A percentile compares a stretch with the other conserved stretches of the same genome.
phyloP scores from a whole-genome alignment of 257 asterid species.

The Solanum dulcamara region DNA sequence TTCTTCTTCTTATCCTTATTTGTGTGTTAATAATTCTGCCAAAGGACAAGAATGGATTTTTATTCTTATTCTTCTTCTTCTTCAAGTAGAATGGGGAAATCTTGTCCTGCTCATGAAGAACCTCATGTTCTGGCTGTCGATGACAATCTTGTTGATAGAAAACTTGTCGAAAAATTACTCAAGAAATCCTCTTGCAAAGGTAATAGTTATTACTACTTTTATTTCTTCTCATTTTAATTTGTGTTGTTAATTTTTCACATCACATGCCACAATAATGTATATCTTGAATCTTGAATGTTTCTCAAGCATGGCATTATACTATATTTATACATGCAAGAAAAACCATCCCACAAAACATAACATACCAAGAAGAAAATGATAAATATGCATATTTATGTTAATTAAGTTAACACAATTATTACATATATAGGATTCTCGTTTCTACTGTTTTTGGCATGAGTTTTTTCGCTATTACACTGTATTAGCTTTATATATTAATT shows the following conservation, averaged over 20 bases:
- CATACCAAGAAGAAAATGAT: background rate
- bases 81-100: background rate
- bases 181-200: conserved; percentile 59
- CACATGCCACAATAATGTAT: background rate
- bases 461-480: background rate
- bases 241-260: background rate
- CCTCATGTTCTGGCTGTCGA: conserved; percentile 64
- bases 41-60: conserved; percentile 10
- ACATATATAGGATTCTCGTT: background rate
- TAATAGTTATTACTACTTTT: background rate
- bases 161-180: conserved; percentile 46
- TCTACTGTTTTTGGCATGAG: background rate
- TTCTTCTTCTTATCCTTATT: background rate
- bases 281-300: background rate
- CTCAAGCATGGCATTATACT: background rate
- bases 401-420: background rate
- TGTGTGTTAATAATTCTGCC: background rate
- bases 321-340: background rate
- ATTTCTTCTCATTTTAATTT: background rate
- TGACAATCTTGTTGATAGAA: conserved; percentile 50
- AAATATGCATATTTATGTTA: background rate
- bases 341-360: background rate
- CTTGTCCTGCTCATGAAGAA: conserved; percentile 9
- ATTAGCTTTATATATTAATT: background rate
- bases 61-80: background rate